Evolutionary conservation across 805 yeast species (phyloP), one percentile per base, ranked within the genome.

Genomic region (Zygoascus biomembranicola): DNA sequence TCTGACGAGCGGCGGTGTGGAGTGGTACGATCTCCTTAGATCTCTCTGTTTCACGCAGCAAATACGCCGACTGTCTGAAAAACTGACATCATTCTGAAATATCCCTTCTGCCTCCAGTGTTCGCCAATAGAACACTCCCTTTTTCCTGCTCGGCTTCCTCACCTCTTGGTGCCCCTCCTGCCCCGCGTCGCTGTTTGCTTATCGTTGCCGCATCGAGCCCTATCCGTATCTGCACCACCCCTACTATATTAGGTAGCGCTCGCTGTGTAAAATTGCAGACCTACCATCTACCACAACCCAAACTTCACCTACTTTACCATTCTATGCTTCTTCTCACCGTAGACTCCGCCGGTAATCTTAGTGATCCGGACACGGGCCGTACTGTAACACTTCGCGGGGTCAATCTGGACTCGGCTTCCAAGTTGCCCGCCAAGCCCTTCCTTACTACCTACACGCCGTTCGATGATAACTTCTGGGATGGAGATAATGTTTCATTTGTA

Each of bases 341-440:
- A n/a, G 47, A 44, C 35, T 19, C 18, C 13, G 5, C 14, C 20
- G 49, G 49, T 32, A 31, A 32, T 46, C 41, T 46, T 5, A 11
- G 20, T 32, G 49, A 46, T 10, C 11, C 49, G 5, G 23, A 11
- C 6, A 31, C 49, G 14, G 26, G 23, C 9, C 31, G 49, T 45
- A 73, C 71, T 20, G 71, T 88, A 13, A 73, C 75, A 6, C 68
- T 90, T 45, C 79, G 85, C 60, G 97, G 97, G 0, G 84, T 90
- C 54, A 90, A 90, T 65, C 66, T 90, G 28, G 95, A 89, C 57
- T 82, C 87, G 0, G 77, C 83, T 26, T 74, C 84, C 56, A 90
- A 90, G 64, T 69, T 81, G 53, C 97, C 97, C 0, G 60, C 71
- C 5, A 59, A 52, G 1, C 95, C 95, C 0, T 58, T 57, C 18